These are phyloP conservation scores for Discostella stelligera DNA, from an alignment of 352 stramenopile genomes.

Conservation along the genomic window DNA sequence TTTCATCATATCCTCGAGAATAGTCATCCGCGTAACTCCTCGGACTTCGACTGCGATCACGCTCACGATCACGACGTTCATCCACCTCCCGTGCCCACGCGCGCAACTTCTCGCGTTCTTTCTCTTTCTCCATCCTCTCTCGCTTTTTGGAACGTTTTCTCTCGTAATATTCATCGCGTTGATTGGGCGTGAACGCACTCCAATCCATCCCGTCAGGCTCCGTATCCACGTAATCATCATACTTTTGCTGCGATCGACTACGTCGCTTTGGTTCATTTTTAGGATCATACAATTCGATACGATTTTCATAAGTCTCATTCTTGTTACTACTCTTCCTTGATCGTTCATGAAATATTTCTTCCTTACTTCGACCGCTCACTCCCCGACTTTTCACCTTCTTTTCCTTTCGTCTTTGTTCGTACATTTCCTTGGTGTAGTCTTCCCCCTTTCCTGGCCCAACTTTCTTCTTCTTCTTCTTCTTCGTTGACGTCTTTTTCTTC, in stretches of 20 bases:
- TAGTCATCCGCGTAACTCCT: constrained; percentile 8
- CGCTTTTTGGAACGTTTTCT: constrained; percentile 21
- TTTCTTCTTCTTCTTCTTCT: constrained; percentile 30
- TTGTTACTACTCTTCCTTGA: constrained; percentile 1
- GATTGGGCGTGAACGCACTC: constrained; percentile 36
- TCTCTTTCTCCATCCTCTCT: constrained; percentile 12
- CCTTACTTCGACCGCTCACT: constrained; percentile 44
- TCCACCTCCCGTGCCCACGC: constrained; percentile 2
- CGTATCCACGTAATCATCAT: constrained; percentile 55
- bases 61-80: not conserved
- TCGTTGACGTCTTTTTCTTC: constrained; percentile 21
- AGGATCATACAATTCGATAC: constrained; percentile 16
- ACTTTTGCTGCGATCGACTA: constrained; percentile 4
- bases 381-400: constrained; percentile 48
- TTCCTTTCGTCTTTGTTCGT: constrained; percentile 42
- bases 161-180: constrained; percentile 36
- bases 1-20: constrained; percentile 10
- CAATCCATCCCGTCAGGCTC: constrained; percentile 58
- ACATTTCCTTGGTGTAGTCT: constrained; percentile 51
- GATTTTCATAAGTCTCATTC: constrained; percentile 13
- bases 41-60: not conserved
- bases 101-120: constrained; percentile 7
- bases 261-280: not conserved
- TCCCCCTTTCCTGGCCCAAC: constrained; percentile 15
- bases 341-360: constrained; percentile 46